Evolutionary conservation across 2,329 filamentous ascomycete genomes (phyloP).

Genomic region (Emmonsiellopsis sp.): DNA sequence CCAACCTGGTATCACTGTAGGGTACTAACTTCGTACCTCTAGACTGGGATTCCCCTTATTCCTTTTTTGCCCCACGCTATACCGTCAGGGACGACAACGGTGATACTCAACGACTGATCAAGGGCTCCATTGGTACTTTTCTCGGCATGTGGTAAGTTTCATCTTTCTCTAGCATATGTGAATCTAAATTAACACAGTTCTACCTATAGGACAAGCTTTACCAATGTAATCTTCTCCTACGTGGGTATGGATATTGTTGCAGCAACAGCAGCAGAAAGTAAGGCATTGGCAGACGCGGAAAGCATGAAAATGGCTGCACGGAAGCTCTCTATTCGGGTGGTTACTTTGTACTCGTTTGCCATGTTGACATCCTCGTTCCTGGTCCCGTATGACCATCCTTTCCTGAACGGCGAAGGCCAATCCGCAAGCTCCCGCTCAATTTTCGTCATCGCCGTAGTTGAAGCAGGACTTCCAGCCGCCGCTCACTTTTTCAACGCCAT

Average conservation of each 20-base stretch:
- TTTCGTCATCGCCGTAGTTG: slow-evolving; percentile 35
- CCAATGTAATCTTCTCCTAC: slow-evolving; percentile 35
- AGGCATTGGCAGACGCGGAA: slow-evolving; percentile 31
- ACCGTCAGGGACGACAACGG: slow-evolving; percentile 23
- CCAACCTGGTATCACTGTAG: background rate
- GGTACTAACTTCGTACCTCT: background rate
- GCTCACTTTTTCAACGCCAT: slow-evolving; percentile 39
- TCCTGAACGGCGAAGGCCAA: slow-evolving; percentile 32
- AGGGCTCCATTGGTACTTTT: slow-evolving; percentile 27
- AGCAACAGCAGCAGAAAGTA: slow-evolving; percentile 37
- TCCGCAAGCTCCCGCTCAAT: slow-evolving; percentile 28
- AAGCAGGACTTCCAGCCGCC: slow-evolving; percentile 27
- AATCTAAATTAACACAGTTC: background rate
- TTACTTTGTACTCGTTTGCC: slow-evolving; percentile 35
- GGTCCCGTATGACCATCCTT: slow-evolving; percentile 33
- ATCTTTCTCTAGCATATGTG: background rate
- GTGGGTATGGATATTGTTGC: slow-evolving; percentile 37
- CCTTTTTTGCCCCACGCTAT: slow-evolving; percentile 30
- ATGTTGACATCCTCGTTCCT: slow-evolving; percentile 36
- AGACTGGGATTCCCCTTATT: slow-evolving; percentile 30
- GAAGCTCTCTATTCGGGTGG: slow-evolving; percentile 35
- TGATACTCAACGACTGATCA: slow-evolving; percentile 20
- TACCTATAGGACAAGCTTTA: slow-evolving; percentile 33
- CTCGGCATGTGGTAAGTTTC: slow-evolving; percentile 30
- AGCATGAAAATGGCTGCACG: slow-evolving; percentile 38